Evolutionary conservation across 2,329 filamentous ascomycete genomes (phyloP), one percentile per base, ranked within the genome.

Genomic region (Aspergillus luchuensis): DNA sequence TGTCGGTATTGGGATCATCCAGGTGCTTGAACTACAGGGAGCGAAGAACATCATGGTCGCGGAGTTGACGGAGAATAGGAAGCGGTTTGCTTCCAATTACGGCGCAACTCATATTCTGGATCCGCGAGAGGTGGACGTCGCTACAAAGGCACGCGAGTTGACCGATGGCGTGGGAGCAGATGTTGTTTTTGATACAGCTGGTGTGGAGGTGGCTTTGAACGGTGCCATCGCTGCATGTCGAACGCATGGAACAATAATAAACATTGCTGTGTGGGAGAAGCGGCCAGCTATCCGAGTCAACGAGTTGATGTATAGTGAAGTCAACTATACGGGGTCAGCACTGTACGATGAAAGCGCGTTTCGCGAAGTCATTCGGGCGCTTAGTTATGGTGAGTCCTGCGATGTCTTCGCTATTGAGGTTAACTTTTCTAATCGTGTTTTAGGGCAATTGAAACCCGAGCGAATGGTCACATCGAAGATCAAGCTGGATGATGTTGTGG

Each of bases 261-360:
- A 89, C 62, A 81, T 89, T n/a, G 85, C 87, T 0, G 84, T 89
- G 3, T 89, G 85, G 85, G 85, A 87, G 67, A 84, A 80, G 56
- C 76, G 76, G 6, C 78, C 86, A 4, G 77, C 79, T 0, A 81
- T 88, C 55, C 76, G 83, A 33, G 80, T 83, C 1, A 86, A 85
- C 64, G 79, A 81, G 65, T 65, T 87, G 30, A 79, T 85, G 5
- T 81, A 82, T 56, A 78, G 78, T 6, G 84, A 87, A 69, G 81
- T 83, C 33, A 80, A 75, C 38, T 85, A 84, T 66, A 76, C 80
- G 7, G 81, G 81, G 23, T 71, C 74, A 4, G 67, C 84, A 11
- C 77, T 82, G 8, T 85, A 84, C 68, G 79, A 80, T 71, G 76
- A 78, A 67, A 73, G 75, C 6, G 85, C 88, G 61, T 87, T 88